Conservation (phyloP, 768 basidiomycete species). For the Amanita jacksonii region DNA sequence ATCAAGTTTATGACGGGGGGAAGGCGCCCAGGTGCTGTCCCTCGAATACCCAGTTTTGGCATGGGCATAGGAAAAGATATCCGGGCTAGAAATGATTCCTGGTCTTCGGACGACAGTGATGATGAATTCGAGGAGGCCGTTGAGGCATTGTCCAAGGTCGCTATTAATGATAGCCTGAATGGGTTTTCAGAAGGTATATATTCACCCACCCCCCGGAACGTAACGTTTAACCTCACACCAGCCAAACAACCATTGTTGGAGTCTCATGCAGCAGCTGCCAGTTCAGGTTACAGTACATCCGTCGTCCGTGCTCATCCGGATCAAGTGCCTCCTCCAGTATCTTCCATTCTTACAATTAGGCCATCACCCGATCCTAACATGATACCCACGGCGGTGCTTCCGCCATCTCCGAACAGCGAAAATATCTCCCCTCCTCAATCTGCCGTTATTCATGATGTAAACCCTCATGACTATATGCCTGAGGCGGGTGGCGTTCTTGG, state of each 20-base stretch:
- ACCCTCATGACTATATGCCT: conserved; percentile 10
- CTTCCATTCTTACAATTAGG: conserved; percentile 66
- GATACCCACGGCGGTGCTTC: conserved; percentile 30
- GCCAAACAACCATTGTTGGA: conserved; percentile 51
- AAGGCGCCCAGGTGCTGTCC: conserved; percentile 47
- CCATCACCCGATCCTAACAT: conserved; percentile 43
- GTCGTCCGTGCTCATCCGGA: conserved; percentile 43
- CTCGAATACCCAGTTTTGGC: conserved; percentile 85
- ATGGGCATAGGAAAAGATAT: conserved; percentile 59
- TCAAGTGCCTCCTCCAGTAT: conserved; percentile 38
- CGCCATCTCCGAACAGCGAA: conserved; percentile 21
- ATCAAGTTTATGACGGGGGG: conserved; percentile 71
- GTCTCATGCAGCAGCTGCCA: conserved; percentile 19
- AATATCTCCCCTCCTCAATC: conserved; percentile 13
- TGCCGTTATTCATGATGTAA: conserved; percentile 10
- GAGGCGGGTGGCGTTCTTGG: conserved; percentile 27
- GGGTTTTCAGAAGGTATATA: conserved; percentile 29
- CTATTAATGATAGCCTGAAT: conserved; percentile 39
- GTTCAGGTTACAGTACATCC: conserved; percentile 61
- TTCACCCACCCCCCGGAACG: neutral
- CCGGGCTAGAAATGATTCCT: conserved; percentile 19
- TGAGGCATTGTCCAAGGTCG: conserved; percentile 39
- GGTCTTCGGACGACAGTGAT: conserved; percentile 49
- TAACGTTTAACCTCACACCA: conserved; percentile 12
- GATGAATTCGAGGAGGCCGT: conserved; percentile 62